These are phyloP conservation scores for Logfia minima DNA, from an alignment of 129 eudicot genomes.

Conservation along the genomic window DNA sequence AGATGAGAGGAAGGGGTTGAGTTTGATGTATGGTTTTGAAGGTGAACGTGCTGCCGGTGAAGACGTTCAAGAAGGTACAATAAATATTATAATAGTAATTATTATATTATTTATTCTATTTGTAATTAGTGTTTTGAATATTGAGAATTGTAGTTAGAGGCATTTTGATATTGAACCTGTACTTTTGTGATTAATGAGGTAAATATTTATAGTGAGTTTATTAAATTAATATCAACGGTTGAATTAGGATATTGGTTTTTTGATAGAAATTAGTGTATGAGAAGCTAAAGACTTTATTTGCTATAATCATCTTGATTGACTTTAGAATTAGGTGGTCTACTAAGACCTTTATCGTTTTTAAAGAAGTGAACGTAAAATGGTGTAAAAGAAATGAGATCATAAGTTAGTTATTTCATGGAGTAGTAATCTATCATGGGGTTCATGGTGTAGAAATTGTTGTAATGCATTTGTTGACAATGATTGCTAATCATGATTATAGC, in stretches of 20 bases:
- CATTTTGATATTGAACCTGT: not conserved
- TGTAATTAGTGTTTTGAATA: not conserved
- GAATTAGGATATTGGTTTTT: no score
- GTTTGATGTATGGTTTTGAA: no score
- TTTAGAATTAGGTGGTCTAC: not conserved
- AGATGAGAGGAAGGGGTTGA: no score
- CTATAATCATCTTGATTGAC: not conserved
- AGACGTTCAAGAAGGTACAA: slow-evolving; percentile 57
- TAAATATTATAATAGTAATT: not conserved
- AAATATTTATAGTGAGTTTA: no score
- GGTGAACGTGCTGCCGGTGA: slow-evolving; percentile 57
- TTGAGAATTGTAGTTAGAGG: not conserved
- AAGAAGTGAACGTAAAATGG: not conserved
- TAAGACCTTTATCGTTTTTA: not conserved
- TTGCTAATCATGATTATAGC: not conserved
- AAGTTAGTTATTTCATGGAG: not conserved
- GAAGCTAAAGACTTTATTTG: not conserved
- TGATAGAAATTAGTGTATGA: not conserved
- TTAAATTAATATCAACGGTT: not conserved
- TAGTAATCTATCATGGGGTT: not conserved
- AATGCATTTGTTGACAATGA: not conserved
- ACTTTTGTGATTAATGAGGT: not conserved
- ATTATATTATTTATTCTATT: not conserved
- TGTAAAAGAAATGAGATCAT: not conserved
- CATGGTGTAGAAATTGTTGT: not conserved